Evolutionary conservation across 306 rosid genomes (phyloP).

Genomic region (Gastrolobium villosum): DNA sequence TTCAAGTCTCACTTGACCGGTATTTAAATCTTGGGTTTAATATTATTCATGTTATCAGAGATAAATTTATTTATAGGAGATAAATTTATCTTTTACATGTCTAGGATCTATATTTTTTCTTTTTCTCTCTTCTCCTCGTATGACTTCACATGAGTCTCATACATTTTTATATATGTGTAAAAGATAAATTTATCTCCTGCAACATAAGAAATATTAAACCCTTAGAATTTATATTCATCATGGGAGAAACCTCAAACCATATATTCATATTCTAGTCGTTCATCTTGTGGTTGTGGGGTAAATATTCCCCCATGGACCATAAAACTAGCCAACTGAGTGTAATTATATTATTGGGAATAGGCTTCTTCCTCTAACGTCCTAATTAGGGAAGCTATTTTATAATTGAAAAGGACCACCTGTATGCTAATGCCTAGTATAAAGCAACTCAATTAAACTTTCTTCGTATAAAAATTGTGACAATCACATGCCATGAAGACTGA

Average conservation of each 20-base stretch:
- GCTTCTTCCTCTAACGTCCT: slow-evolving; percentile 63
- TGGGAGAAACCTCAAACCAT: slow-evolving; percentile 60
- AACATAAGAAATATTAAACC: background rate
- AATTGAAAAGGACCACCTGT: slow-evolving; percentile 18
- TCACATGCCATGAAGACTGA: background rate
- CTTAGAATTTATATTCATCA: slow-evolving; percentile 57
- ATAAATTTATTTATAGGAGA: too few species aligned
- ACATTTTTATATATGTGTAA: too few species aligned
- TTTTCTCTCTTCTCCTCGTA: too few species aligned
- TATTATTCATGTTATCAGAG: too few species aligned
- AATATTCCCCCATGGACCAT: slow-evolving; percentile 73
- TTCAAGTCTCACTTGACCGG: slow-evolving; percentile 51
- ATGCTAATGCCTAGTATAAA: background rate
- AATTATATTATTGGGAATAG: slow-evolving; percentile 53
- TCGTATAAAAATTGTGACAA: background rate
- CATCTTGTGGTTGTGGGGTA: slow-evolving; percentile 59
- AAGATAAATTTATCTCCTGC: too few species aligned
- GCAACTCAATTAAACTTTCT: slow-evolving; percentile 10
- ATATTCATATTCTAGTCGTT: slow-evolving; percentile 63
- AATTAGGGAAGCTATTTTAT: slow-evolving; percentile 16
- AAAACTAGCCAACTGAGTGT: slow-evolving; percentile 56
- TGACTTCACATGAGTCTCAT: too few species aligned
- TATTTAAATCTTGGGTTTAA: slow-evolving; percentile 40
- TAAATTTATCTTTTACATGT: too few species aligned
- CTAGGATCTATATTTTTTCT: too few species aligned